Evolutionary conservation across 495 filamentous ascomycete genomes (phyloP).

Genomic region (Podospora pseudoanserina): DNA sequence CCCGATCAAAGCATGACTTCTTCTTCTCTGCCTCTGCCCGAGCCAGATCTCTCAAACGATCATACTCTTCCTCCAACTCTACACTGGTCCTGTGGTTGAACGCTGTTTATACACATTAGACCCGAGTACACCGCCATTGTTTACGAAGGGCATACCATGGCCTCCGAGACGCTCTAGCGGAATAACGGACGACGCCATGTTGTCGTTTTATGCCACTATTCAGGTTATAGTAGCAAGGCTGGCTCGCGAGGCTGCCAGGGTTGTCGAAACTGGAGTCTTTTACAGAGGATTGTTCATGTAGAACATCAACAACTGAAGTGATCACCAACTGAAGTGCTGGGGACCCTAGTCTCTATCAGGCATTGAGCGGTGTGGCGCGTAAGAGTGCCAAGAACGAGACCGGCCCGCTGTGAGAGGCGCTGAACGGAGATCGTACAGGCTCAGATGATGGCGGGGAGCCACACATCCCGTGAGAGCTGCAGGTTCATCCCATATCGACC

Average conservation of each 20-base stretch:
- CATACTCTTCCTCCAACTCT: conserved; percentile 81
- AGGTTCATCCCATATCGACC: neutral
- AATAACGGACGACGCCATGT: conserved; percentile 52
- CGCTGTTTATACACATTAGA: conserved; percentile 47
- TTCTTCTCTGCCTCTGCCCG: conserved; percentile 73
- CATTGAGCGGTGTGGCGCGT: neutral
- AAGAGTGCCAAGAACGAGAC: neutral
- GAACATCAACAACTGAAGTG: neutral
- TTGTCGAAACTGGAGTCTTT: neutral
- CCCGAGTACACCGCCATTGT: conserved; percentile 2
- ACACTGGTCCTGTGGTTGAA: conserved; percentile 71
- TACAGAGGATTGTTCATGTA: neutral
- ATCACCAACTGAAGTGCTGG: neutral
- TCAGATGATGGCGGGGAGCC: neutral
- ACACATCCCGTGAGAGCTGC: conserved; percentile 1
- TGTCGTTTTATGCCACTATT: neutral
- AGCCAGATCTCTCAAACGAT: conserved; percentile 81
- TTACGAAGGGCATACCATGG: conserved; percentile 43
- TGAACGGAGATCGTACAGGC: neutral
- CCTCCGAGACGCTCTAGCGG: conserved; percentile 62
- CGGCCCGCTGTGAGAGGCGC: conserved; percentile 1
- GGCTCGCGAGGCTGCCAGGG: neutral
- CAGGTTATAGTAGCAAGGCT: neutral
- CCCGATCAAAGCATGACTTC: conserved; percentile 67
- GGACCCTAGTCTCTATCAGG: conserved; percentile 3